Percentiles rank a stretch among this genome's conserved stretches.
phyloP scores from a whole-genome alignment of 176 grass and related monocot genomes.

The Oryza longistaminata region DNA sequence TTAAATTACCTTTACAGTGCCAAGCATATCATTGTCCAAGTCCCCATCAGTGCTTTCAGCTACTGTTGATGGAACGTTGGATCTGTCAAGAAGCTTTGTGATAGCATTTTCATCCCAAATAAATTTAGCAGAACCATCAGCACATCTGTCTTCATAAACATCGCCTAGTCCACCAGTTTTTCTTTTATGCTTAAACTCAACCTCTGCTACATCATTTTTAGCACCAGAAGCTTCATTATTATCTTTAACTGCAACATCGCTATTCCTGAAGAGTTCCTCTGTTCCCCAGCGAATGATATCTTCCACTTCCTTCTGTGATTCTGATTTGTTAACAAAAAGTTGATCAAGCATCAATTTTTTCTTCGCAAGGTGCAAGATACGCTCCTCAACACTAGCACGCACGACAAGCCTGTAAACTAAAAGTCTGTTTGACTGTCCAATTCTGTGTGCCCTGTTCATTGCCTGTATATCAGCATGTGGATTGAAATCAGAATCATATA shows the following conservation, averaged over 20 bases:
- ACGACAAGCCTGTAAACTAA: conserved; percentile 98
- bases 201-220: conserved; percentile 54
- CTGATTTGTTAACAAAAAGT: conserved; percentile 98
- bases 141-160: conserved; percentile 96
- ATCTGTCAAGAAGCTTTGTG: conserved; percentile 90
- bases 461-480: conserved; percentile 99
- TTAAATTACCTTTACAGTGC: conserved; percentile 82
- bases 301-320: conserved; percentile 96
- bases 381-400: conserved; percentile 95
- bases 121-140: conserved; percentile 69
- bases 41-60: conserved; percentile 78
- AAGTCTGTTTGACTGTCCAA: conserved; percentile 96
- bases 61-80: conserved; percentile 72
- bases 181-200: conserved; percentile 82
- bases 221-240: conserved; percentile 57
- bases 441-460: conserved; percentile 99
- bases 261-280: conserved; percentile 87
- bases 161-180: conserved; percentile 89
- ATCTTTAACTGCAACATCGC: conserved; percentile 56
- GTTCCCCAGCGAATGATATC: conserved; percentile 99
- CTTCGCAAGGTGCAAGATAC: conserved; percentile 97
- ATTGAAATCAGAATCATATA: conserved; percentile 99
- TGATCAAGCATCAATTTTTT: conserved; percentile 99
- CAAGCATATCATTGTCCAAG: conserved; percentile 95
- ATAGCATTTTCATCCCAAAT: conserved; percentile 98